Evolutionary conservation across 2,329 filamentous ascomycete species (phyloP), one percentile per base, ranked within the genome.

Genomic region (Talaromyces funiculosus): DNA sequence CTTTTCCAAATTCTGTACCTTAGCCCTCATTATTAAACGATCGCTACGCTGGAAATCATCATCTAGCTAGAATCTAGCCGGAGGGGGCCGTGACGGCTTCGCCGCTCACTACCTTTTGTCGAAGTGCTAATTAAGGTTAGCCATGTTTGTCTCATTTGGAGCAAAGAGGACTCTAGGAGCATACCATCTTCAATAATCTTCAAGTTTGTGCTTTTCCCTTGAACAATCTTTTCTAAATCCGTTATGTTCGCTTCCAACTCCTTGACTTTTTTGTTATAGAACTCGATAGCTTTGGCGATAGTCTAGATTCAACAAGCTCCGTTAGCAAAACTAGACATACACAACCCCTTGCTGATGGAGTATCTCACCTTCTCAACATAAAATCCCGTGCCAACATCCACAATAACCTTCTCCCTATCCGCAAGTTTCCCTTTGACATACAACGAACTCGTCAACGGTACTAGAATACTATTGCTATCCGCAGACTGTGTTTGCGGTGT

Each of bases 351-450:
- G 18, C 16, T 0, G 10, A 26, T 16, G 14, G 12, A 9, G 7
- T 3, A 26, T 12, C 12, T n/a, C 65, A 89, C 88, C 85, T 99
- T 99, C 77, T 97, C 92, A 57, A 97, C 87, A 71, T 92, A 92
- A 73, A 95, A 97, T 0, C 93, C 93, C 0, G 93, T 97, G 20
- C 93, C 93, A 20, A 97, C 86, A 74, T 97, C 93, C 42, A 97
- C 91, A 61, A 97, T 81, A 6, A 96, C 91, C 63, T 86, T 87
- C 61, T 90, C 84, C 1, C 87, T 82, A 73, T 88, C 85, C 49
- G 89, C 83, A 42, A 97, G 81, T 40, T 84, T 87, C 33, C 93
- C 95, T 26, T 89, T 89, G 16, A 99, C 93, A 76, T 99, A 99
- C 31, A 99, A 83, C 0, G 92, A 97, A 68, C 90, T 94, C 12